A percentile compares a stretch with the other conserved stretches of the same genome.
Conservation (phyloP, 345 rosid species). For the Salix caprea region DNA sequence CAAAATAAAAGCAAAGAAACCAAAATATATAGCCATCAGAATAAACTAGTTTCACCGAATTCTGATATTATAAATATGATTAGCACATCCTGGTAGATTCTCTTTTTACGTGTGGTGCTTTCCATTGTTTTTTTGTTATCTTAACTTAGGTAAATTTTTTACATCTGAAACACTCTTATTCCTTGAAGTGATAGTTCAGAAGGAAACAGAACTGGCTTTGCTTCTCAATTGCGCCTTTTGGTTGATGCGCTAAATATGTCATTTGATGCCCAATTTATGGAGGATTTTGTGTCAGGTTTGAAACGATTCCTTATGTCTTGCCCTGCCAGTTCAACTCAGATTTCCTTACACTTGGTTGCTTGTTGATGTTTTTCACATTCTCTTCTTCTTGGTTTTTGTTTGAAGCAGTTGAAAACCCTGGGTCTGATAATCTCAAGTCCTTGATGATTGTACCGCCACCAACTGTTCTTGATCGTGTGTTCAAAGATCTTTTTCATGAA, state of each 20-base stretch:
- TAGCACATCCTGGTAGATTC: background rate
- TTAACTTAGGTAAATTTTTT: background rate
- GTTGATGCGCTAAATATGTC: constrained; percentile 68
- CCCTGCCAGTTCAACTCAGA: constrained; percentile 4
- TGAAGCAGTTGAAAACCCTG: constrained; percentile 62
- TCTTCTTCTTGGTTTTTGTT: constrained; percentile 11
- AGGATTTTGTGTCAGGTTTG: constrained; percentile 90
- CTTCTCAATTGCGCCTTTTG: constrained; percentile 75
- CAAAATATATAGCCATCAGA: background rate
- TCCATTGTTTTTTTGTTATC: constrained; percentile 8
- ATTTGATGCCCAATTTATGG: constrained; percentile 77
- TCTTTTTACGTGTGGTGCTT: constrained; percentile 6
- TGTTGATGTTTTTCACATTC: background rate
- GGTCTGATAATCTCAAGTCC: constrained; percentile 60
- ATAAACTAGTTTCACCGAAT: background rate
- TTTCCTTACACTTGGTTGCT: background rate
- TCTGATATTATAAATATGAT: background rate
- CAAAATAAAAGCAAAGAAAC: background rate
- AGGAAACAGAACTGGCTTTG: constrained; percentile 62
- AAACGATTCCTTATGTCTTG: constrained; percentile 10
- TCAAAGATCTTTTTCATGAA: constrained; percentile 84
- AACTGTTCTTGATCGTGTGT: constrained; percentile 79
- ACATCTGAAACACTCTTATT: constrained; percentile 22
- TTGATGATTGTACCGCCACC: constrained; percentile 81
- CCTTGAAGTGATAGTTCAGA: constrained; percentile 47